These are phyloP conservation scores for Fraxinus ornus DNA, from an alignment of 305 asterid genomes.

Conservation along the genomic window DNA sequence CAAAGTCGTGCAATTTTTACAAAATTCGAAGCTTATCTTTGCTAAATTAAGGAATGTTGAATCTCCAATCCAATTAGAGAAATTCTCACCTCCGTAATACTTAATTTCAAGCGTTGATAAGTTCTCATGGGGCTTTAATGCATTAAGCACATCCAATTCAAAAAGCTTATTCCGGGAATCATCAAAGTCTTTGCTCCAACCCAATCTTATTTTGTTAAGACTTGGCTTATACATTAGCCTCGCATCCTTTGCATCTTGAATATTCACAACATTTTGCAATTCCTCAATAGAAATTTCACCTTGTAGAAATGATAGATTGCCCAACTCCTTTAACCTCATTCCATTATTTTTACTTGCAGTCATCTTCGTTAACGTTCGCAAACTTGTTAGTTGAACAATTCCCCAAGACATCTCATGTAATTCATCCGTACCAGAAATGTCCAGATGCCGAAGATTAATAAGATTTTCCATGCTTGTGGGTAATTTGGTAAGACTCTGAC, in stretches of 20 bases:
- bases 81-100: conserved; percentile 24
- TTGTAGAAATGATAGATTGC: background rate
- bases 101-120: conserved; percentile 21
- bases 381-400: conserved; percentile 2
- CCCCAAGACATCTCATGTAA: conserved; percentile 11
- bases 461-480: conserved; percentile 17
- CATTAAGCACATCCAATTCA: conserved; percentile 21
- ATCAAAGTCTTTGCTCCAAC: conserved; percentile 23
- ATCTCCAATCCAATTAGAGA: conserved; percentile 36
- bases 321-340: conserved; percentile 1
- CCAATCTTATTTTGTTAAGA: conserved; percentile 20
- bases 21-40: too few species aligned
- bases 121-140: conserved; percentile 23
- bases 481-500: conserved; percentile 1
- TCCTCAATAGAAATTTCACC: conserved; percentile 25
- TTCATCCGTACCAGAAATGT: conserved; percentile 4
- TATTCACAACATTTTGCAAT: conserved; percentile 27
- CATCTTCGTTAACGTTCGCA: conserved; percentile 1
- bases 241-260: background rate
- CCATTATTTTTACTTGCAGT: background rate
- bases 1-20: too few species aligned
- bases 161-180: conserved; percentile 8
- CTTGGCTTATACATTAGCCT: conserved; percentile 22
- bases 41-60: conserved; percentile 1
- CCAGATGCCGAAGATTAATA: conserved; percentile 28